Evolutionary conservation across 73 alveolate genomes (phyloP).

Genomic region (Paramecium primaurelia): DNA sequence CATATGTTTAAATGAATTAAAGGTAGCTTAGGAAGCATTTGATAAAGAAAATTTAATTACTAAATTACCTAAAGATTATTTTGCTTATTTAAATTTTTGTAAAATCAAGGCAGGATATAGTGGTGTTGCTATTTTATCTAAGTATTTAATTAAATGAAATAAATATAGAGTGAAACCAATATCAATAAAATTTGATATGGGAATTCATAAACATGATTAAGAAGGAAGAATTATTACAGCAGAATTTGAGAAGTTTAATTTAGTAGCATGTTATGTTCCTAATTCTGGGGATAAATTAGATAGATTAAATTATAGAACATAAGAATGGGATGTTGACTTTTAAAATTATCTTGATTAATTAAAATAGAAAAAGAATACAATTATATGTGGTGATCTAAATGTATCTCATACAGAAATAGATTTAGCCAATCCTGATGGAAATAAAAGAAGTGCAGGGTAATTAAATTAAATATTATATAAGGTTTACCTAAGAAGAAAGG

Average conservation of each 20-base stretch:
- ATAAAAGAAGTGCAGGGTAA: conserved; percentile 82
- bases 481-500: conserved; percentile 83
- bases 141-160: neutral
- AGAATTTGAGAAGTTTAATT: conserved; percentile 86
- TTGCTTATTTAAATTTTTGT: conserved; percentile 80
- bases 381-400: conserved; percentile 87
- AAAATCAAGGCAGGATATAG: conserved; percentile 87
- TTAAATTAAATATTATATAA: neutral
- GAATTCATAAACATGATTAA: conserved; percentile 80
- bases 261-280: conserved; percentile 92
- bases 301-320: conserved; percentile 79
- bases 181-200: conserved; percentile 74
- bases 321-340: conserved; percentile 92
- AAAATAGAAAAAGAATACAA: conserved; percentile 68
- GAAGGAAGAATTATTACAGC: conserved; percentile 93
- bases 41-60: conserved; percentile 65
- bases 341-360: conserved; percentile 66
- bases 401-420: conserved; percentile 91
- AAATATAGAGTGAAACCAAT: conserved; percentile 71
- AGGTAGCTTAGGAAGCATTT: conserved; percentile 75
- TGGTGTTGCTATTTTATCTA: conserved; percentile 91
- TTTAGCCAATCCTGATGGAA: conserved; percentile 83
- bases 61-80: conserved; percentile 39
- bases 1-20: conserved; percentile 84
- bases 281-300: conserved; percentile 86